Base-by-base conservation (phyloP, 257 asterid genomes). In the Solanum chilense region DNA sequence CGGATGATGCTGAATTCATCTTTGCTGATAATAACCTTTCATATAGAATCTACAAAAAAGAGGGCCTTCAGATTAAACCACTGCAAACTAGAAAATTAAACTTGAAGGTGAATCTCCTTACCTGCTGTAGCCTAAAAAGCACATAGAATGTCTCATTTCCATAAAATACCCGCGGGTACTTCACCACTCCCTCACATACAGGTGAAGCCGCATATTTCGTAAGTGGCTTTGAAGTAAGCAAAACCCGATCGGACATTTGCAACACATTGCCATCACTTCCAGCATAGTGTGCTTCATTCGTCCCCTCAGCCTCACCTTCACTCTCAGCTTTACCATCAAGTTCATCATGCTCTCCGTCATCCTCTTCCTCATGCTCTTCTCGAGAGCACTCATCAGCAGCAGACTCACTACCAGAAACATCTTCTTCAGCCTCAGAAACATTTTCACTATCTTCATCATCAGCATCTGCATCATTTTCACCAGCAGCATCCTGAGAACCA, bases 101-200 rank as follows among this genome's bases (percentile, higher is more conserved):
- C 29, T 80, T 49, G 62, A 47, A 29, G 15, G 44, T 47, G 69
- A 49, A 60, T 47, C 80, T 83, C 62, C 89, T 93, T 91, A 97
- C 99, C 93, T 97, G 99, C 90, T 96, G 99, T 88, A 97, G 92
- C 93, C 99, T 95, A 85, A 94, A 93, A 88, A 97, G 98, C 90
- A 96, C 99, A 70, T 95, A 96, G 89, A 93, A 97, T 66, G 95
- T 78, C 89, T 97, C 99, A 83, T 96, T 96, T 86, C 99, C 99
- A 80, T 97, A 97, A 85, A 97, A 93, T 35, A 97, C 91, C 60
- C 89, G 92, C 4, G 83, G 87, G 89, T 86, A 92, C 88, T 71
- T 93, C 89, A 82, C 91, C 73, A 84, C 92, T 85, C 85, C 88
- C 68, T 88, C 93, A 64, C 73, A 86, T 27, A 86, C 89, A 20